These are phyloP conservation scores for Epichloe sylvatica DNA, from an alignment of 2,329 filamentous ascomycete genomes.

Conservation along the genomic window DNA sequence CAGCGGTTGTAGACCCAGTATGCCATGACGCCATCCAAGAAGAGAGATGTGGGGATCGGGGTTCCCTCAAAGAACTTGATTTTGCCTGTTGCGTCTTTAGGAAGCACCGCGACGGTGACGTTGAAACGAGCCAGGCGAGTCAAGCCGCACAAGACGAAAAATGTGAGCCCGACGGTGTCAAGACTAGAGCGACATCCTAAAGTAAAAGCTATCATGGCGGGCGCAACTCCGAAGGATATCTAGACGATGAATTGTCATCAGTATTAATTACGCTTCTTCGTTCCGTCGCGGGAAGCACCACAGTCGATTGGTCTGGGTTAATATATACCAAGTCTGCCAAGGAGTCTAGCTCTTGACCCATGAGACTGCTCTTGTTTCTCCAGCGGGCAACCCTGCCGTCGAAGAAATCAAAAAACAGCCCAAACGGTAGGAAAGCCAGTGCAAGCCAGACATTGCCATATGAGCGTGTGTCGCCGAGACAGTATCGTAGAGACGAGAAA, in stretches of 20 bases:
- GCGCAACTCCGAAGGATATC: constrained; percentile 92
- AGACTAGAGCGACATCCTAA: constrained; percentile 72
- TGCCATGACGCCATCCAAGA: constrained; percentile 69
- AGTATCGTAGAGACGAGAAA: constrained; percentile 89
- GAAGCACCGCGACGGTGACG: constrained; percentile 77
- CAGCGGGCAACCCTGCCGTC: constrained; percentile 93
- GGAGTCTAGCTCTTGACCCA: constrained; percentile 96
- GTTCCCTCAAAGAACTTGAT: constrained; percentile 94
- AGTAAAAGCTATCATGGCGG: constrained; percentile 75
- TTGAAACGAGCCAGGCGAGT: constrained; percentile 94
- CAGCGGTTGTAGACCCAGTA: constrained; percentile 76
- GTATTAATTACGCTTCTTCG: neutral
- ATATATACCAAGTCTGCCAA: constrained; percentile 73
- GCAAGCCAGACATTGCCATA: constrained; percentile 65
- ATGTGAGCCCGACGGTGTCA: constrained; percentile 67
- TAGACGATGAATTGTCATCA: constrained; percentile 23
- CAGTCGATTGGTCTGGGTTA: neutral
- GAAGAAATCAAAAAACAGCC: constrained; percentile 95
- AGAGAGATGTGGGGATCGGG: constrained; percentile 81
- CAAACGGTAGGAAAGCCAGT: constrained; percentile 77
- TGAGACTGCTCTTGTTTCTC: constrained; percentile 91
- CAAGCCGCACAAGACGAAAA: constrained; percentile 90
- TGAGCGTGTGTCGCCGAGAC: constrained; percentile 54
- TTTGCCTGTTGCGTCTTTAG: constrained; percentile 86
- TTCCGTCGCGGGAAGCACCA: neutral